These are phyloP conservation scores for Globomyces sp. DNA, from an alignment of 371 early-diverging fungal genomes.

Conservation along the genomic window DNA sequence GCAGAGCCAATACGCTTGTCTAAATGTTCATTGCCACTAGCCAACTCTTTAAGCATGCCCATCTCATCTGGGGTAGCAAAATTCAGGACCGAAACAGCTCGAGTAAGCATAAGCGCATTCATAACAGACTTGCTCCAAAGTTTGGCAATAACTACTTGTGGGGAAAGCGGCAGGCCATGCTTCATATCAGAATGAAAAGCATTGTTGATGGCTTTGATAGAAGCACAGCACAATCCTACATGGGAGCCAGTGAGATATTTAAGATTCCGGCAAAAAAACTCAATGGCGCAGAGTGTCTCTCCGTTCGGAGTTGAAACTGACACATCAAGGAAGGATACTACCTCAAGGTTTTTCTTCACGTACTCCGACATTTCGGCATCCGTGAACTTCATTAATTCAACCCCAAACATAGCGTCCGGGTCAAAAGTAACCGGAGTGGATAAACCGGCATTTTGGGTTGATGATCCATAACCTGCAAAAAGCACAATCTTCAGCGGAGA, in stretches of 20 bases:
- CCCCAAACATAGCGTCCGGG: neutral
- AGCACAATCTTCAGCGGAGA: neutral
- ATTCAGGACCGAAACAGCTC: too few species aligned
- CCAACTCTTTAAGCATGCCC: too few species aligned
- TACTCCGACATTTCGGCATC: neutral
- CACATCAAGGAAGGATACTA: too few species aligned
- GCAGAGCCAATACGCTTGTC: too few species aligned
- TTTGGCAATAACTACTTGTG: too few species aligned
- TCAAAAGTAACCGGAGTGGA: neutral
- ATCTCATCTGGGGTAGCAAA: too few species aligned
- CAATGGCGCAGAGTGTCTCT: neutral
- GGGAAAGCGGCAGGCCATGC: too few species aligned
- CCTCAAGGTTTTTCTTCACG: neutral
- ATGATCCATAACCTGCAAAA: conserved; percentile 5
- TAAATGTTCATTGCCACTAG: too few species aligned
- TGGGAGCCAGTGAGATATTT: neutral
- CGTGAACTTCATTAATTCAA: neutral
- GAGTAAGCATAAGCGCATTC: too few species aligned
- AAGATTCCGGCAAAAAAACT: neutral
- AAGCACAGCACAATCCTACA: neutral
- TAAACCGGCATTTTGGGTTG: neutral
- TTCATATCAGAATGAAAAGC: neutral
- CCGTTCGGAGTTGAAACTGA: neutral
- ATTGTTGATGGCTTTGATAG: neutral
- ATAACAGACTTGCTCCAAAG: too few species aligned